These are phyloP conservation scores for Lactuca sativa DNA, from an alignment of 129 eudicot genomes.

Conservation along the genomic window DNA sequence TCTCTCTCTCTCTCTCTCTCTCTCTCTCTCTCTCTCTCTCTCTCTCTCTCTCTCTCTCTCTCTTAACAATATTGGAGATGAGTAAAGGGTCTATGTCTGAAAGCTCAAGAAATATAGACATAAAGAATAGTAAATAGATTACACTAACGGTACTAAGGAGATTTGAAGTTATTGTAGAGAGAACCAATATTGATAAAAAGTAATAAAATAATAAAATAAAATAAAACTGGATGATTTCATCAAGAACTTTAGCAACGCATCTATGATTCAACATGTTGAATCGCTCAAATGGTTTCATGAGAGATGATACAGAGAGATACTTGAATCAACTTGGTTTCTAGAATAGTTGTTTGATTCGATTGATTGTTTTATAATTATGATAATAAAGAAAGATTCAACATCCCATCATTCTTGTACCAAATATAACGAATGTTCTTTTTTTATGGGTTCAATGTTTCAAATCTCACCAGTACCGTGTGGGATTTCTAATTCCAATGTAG, in stretches of 20 bases:
- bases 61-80: constrained; percentile 29
- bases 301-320: constrained; percentile 39
- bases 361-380: constrained; percentile 6
- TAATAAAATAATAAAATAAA: too few species aligned
- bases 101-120: constrained; percentile 12
- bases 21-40: too few species aligned
- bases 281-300: constrained; percentile 42
- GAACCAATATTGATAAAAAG: constrained; percentile 32
- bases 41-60: neutral
- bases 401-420: neutral
- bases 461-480: too few species aligned
- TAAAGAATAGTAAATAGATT: constrained; percentile 11
- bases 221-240: constrained; percentile 46
- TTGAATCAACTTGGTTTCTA: constrained; percentile 10
- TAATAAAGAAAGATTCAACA: neutral
- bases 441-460: neutral
- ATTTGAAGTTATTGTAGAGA: constrained; percentile 26
- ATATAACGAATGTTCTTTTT: neutral
- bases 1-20: too few species aligned
- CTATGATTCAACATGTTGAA: constrained; percentile 45
- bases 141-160: constrained; percentile 4
- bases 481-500: too few species aligned
- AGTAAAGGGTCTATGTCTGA: neutral
- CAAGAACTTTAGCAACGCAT: constrained; percentile 51
- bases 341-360: neutral